Evolutionary conservation across 495 filamentous ascomycete species (phyloP).

Genomic region (Penicillium maclennaniae): DNA sequence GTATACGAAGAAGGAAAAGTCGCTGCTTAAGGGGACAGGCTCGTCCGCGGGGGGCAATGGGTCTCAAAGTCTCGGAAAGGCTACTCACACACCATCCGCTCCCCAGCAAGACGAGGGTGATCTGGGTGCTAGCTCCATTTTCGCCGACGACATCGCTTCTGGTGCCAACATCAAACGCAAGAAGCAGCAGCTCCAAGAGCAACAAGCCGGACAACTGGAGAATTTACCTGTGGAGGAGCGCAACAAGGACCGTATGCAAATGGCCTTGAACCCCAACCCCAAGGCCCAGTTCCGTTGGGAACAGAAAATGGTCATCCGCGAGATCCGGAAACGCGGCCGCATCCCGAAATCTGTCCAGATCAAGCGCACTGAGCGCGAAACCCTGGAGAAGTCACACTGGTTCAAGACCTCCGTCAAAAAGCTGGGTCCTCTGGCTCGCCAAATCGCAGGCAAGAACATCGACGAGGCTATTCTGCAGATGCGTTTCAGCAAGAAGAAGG

Average conservation of each 20-base stretch:
- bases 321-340: conserved; percentile 62
- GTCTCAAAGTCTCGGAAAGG: conserved; percentile 6
- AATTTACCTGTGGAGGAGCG: conserved; percentile 30
- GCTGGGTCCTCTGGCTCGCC: conserved; percentile 72
- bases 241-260: conserved; percentile 47
- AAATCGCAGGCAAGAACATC: conserved; percentile 87
- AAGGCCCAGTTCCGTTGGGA: conserved; percentile 64
- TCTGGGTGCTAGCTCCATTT: conserved; percentile 40
- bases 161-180: conserved; percentile 29
- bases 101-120: conserved; percentile 35
- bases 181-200: conserved; percentile 16
- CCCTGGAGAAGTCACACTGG: conserved; percentile 56
- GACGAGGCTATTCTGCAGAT: conserved; percentile 93
- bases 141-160: conserved; percentile 35
- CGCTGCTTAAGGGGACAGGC: conserved; percentile 11
- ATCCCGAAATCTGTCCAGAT: conserved; percentile 60
- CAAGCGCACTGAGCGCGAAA: conserved; percentile 68
- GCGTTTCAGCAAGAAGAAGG: conserved; percentile 93
- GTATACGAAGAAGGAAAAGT: conserved; percentile 29
- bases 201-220: conserved; percentile 3
- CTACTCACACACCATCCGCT: conserved; percentile 25
- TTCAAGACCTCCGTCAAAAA: conserved; percentile 87
- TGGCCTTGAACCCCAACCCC: conserved; percentile 68
- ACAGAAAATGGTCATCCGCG: conserved; percentile 73
- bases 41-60: too few relatives aligned